A percentile compares a stretch with the other conserved stretches of the same genome.
These are phyloP conservation scores for Naganishia kalamii DNA, from an alignment of 768 basidiomycete genomes.

Conservation along the genomic window DNA sequence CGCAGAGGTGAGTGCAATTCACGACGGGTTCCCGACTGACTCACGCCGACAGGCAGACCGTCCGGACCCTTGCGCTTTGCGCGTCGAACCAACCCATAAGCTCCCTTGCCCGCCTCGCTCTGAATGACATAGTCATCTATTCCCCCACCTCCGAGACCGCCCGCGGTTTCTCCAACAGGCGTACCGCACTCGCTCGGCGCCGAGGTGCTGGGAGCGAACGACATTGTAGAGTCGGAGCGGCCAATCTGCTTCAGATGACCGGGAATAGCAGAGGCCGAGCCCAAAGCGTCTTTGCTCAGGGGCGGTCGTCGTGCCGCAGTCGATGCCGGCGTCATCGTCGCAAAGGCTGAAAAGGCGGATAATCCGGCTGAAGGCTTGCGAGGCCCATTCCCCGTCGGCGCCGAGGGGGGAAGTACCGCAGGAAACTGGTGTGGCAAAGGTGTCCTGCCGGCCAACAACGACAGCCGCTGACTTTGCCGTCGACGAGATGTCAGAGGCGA, in stretches of 20 bases:
- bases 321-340: conserved; percentile 15
- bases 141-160: conserved; percentile 57
- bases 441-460: conserved; percentile 40
- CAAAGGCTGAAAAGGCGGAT: conserved; percentile 39
- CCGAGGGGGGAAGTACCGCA: conserved; percentile 38
- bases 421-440: conserved; percentile 43
- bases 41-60: conserved; percentile 60
- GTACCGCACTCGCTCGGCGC: conserved; percentile 43
- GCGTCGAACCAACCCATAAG: conserved; percentile 89
- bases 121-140: conserved; percentile 83
- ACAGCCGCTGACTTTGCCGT: conserved; percentile 34
- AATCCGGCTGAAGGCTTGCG: conserved; percentile 29
- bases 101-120: conserved; percentile 83
- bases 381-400: conserved; percentile 12
- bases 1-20: conserved; percentile 17
- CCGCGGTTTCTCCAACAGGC: conserved; percentile 42
- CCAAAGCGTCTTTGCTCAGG: conserved; percentile 2
- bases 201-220: conserved; percentile 42
- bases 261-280: conserved; percentile 16
- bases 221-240: conserved; percentile 38
- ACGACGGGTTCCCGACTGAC: conserved; percentile 52
- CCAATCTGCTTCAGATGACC: conserved; percentile 18
- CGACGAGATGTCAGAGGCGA: conserved; percentile 29
- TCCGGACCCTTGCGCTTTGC: conserved; percentile 69
- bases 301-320: neutral